Base-by-base conservation (phyloP, 345 rosid species). In the Arabis hirsuta region DNA sequence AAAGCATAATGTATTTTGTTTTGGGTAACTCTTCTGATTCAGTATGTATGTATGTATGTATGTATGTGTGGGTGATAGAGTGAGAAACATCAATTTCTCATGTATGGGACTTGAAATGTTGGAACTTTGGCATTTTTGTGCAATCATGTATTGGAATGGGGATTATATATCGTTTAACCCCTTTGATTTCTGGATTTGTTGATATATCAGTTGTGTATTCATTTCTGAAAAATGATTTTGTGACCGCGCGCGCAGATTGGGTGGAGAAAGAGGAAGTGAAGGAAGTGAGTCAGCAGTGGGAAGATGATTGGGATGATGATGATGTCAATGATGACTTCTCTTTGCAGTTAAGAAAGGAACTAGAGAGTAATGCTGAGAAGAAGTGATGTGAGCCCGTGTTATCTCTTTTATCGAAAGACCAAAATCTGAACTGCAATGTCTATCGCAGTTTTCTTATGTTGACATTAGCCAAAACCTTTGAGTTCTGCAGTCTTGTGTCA, bases 221-320 rank as follows among this genome's bases (percentile, higher is more conserved):
- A 22, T 22, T 22, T 22, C 24, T 22, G 24, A 22, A 22, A 22
- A 29, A 29, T 34, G 9, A 22, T 50, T 50, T 22, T 51, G 7
- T 51, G n/a, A 6, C n/a, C 26, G 62, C 74, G 24, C 24, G 24
- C 2, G 64, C 82, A 90, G 96, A 86, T 66, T 88, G 92, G 96
- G 82, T 82, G 41, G 96, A 77, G 47, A 87, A 85, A 77, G 96
- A 86, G 75, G 96, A 88, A 79, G 88, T 74, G n/a, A 85, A 84
- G 19, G 96, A 92, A 24, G 83, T 82, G 62, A 79, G 84, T 3
- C 98, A 87, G 76, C 98, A 92, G 71, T 92, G 98, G 96, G 96
- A 90, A 77, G 98, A 92, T 42, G 98, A 92, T 34, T 92, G 96
- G 96, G 96, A 92, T 78, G 98, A 92, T 71, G 96, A 92, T 59